Evolutionary conservation across 768 basidiomycete species (phyloP).

Genomic region (Collybia mongolica): DNA sequence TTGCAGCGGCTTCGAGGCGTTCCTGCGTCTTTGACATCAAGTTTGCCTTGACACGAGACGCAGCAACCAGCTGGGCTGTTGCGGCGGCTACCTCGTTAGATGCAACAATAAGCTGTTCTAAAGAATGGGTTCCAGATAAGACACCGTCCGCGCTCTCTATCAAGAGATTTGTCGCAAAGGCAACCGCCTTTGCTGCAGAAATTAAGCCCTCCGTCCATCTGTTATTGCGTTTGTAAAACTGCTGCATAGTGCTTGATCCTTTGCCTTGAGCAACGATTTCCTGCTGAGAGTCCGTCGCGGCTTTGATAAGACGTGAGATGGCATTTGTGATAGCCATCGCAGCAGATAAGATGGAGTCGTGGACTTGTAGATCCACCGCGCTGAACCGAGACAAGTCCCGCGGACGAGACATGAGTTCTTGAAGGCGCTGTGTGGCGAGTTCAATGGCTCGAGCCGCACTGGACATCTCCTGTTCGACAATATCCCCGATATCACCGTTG

Average conservation of each 20-base stretch:
- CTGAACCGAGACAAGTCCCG: conserved; percentile 85
- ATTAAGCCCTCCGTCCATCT: conserved; percentile 99
- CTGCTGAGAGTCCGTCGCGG: conserved; percentile 96
- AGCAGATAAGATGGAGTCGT: conserved; percentile 93
- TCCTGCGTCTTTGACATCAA: conserved; percentile 99
- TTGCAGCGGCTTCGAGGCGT: conserved; percentile 91
- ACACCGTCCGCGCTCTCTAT: conserved; percentile 99
- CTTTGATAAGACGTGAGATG: conserved; percentile 91
- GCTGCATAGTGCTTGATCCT: conserved; percentile 88
- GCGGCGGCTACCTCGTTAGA: conserved; percentile 98
- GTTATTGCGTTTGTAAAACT: conserved; percentile 99
- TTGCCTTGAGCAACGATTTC: conserved; percentile 97
- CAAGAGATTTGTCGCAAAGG: conserved; percentile 91
- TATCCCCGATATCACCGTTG: conserved; percentile 92
- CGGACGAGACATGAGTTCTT: conserved; percentile 89
- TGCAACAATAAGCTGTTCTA: conserved; percentile 99
- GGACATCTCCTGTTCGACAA: conserved; percentile 96
- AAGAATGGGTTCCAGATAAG: conserved; percentile 91
- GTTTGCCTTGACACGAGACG: conserved; percentile 96
- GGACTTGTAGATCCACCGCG: conserved; percentile 92
- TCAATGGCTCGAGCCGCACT: conserved; percentile 93
- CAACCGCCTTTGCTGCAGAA: conserved; percentile 96
- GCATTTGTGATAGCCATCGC: conserved; percentile 95
- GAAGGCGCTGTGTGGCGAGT: conserved; percentile 84
- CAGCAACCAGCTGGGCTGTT: conserved; percentile 97